Base-by-base conservation (phyloP, 805 yeast genomes). In the Cyberlindnera bimundalis region DNA sequence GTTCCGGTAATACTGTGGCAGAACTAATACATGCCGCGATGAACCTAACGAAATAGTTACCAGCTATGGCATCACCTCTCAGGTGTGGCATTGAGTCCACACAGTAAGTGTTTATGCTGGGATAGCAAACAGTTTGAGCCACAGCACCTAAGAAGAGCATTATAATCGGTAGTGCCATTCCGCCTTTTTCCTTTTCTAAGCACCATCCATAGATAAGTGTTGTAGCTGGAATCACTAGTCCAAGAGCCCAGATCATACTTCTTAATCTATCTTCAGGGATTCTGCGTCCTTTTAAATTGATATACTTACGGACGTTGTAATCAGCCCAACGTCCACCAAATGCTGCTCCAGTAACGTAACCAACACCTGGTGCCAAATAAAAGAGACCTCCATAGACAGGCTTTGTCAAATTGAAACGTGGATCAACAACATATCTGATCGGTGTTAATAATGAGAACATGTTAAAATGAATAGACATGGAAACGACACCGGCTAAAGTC, bases 281-380 rank as follows among this genome's bases (percentile, higher is more conserved):
- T 38, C 81, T 51, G 6, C 58, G 50, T 8, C 62, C 61, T 39
- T 71, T 58, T 15, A 59, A 63, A 35, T 52, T 56, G 12, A 68
- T 68, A 56, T 70, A 71, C 46, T 64, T 65, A 36, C 62, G 64
- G 5, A 75, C 79, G 27, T 62, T 60, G 36, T 58, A 53, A 53
- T 78, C 82, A 0, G 82, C 76, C 62, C 66, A 72, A 37, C 57
- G 53, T 0, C 82, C 83, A 5, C 82, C 82, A 44, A 71, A 40
- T 17, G 70, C 61, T 6, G 78, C 68, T 0, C 82, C 82, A 1
- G 53, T 26, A 2, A 76, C 33, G 47, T 73, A 75, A 0, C 84
- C 84, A n/a, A 58, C 12, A 1, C 81, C 82, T 0, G 82, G 81
- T 4, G 81, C 72, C 4, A 78, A 53, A 48, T 77, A 78, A 50